Evolutionary conservation across 257 asterid genomes (phyloP), one percentile per base, ranked within the genome.

Genomic region (Prunella vulgaris): DNA sequence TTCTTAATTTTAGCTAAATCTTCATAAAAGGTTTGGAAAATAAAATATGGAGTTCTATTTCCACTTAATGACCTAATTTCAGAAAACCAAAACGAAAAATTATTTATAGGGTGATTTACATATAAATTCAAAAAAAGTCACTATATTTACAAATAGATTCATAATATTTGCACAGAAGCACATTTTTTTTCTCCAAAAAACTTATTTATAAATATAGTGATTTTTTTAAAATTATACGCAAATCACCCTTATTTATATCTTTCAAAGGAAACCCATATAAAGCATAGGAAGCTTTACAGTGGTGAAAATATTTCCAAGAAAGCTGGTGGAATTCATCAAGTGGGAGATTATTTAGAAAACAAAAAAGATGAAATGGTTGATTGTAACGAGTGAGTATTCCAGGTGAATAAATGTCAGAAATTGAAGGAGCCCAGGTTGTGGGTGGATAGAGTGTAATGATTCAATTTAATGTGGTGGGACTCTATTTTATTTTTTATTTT

Each of bases 361-460:
- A 64, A 64, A 35, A 38, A 64, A 5, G 25, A 25, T 21, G 17
- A 57, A 7, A 14, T 62, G 60, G 51, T 28, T 71, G 81, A 77
- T 66, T 60, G 77, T 12, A 15, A 73, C 48, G 7, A 3, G 20
- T 44, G 49, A 64, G 37, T 10, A 53, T 21, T 5, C 15, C 53
- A 46, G 53, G 53, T 46, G 53, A 15, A 46, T 46, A 46, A 46
- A 46, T 42, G 51, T 13, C 51, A 42, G 51, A 42, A 42, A 42
- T 4, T 42, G 17, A 40, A 40, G 49, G 49, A 40, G n/a, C 17
- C 49, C 49, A 35, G 71, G 62, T 30, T 64, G 66, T 64, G 73
- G 79, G 73, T 58, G 69, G 73, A 13, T 27, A 56, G n/a, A n/a
- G n/a, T n/a, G n/a, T n/a, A n/a, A n/a, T 53, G 65, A 72, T 32